Evolutionary conservation across 495 filamentous ascomycete genomes (phyloP).

Genomic region (Pyronema omphalodes): DNA sequence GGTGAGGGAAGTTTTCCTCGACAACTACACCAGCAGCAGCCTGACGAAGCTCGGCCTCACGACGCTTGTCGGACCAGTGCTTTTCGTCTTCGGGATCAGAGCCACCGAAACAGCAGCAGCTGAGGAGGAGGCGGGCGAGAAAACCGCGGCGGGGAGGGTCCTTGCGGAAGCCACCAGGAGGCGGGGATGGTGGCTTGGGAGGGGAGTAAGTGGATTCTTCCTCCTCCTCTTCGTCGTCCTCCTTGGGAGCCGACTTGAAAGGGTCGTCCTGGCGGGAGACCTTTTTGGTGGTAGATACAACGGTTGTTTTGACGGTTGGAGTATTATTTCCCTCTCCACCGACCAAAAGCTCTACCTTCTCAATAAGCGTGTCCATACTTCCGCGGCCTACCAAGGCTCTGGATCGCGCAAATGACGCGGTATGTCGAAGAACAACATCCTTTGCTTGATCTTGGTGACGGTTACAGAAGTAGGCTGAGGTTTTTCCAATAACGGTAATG

Average conservation of each 20-base stretch:
- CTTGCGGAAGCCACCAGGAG: slow-evolving; percentile 3
- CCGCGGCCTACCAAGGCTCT: slow-evolving; percentile 60
- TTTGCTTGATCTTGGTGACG: slow-evolving; percentile 79
- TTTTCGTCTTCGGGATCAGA: slow-evolving; percentile 4
- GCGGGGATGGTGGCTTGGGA: slow-evolving; percentile 11
- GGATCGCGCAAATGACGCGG: slow-evolving; percentile 27
- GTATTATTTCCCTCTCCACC: slow-evolving; percentile 4
- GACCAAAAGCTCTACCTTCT: slow-evolving; percentile 16
- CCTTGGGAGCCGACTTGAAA: slow-evolving; percentile 1
- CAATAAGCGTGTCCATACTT: slow-evolving; percentile 32
- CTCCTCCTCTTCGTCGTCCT: slow-evolving; percentile 1
- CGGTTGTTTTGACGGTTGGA: slow-evolving; percentile 7
- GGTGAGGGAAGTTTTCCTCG: neutral
- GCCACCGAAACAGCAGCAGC: slow-evolving; percentile 7
- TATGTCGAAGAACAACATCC: slow-evolving; percentile 22
- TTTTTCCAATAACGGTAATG: slow-evolving; percentile 27
- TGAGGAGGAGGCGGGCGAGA: slow-evolving; percentile 7
- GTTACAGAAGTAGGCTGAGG: slow-evolving; percentile 62
- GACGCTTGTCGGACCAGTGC: slow-evolving; percentile 1
- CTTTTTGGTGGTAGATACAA: slow-evolving; percentile 14
- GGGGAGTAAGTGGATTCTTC: neutral
- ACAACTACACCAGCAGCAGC: slow-evolving; percentile 17
- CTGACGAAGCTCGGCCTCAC: slow-evolving; percentile 15
- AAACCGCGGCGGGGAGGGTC: slow-evolving; percentile 8
- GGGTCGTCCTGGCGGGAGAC: slow-evolving; percentile 8